These are phyloP conservation scores for Fragaria iinumae DNA, from an alignment of 306 rosid species.

Conservation along the genomic window DNA sequence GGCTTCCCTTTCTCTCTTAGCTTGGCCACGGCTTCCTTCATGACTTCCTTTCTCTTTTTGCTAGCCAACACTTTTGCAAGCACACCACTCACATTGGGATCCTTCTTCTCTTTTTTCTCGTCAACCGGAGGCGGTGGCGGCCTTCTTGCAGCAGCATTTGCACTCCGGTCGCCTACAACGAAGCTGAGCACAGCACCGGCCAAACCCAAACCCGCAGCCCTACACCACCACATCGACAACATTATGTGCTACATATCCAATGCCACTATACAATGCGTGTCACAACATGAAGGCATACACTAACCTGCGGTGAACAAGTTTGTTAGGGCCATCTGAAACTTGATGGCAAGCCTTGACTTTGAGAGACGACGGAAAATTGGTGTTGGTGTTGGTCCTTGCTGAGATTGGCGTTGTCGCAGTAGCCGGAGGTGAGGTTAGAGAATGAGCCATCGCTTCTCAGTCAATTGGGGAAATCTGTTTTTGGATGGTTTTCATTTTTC, in stretches of 20 bases:
- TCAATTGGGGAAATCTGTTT: background rate
- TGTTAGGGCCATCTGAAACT: constrained; percentile 9
- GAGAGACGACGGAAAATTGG: constrained; percentile 8
- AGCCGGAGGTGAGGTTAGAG: constrained; percentile 44
- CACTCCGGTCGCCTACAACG: constrained; percentile 33
- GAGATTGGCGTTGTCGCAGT: constrained; percentile 33
- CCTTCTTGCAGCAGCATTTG: constrained; percentile 64
- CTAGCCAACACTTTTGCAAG: constrained; percentile 82
- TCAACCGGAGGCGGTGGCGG: constrained; percentile 61
- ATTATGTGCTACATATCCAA: background rate
- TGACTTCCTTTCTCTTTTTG: constrained; percentile 87
- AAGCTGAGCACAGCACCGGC: constrained; percentile 43
- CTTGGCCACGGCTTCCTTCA: constrained; percentile 60
- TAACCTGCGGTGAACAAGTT: constrained; percentile 46
- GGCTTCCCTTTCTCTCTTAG: constrained; percentile 62
- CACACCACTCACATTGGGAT: constrained; percentile 77
- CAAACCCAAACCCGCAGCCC: constrained; percentile 50
- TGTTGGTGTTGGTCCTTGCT: constrained; percentile 14
- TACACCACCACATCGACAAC: constrained; percentile 23
- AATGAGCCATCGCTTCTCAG: constrained; percentile 47
- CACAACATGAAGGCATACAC: background rate
- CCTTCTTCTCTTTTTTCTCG: constrained; percentile 56
- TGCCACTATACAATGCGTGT: background rate
- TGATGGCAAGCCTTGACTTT: constrained; percentile 26
- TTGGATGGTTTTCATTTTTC: constrained; percentile 37